These are phyloP conservation scores for Scheffersomyces cryptocercus DNA, from an alignment of 1,139 yeast species.

Conservation along the genomic window DNA sequence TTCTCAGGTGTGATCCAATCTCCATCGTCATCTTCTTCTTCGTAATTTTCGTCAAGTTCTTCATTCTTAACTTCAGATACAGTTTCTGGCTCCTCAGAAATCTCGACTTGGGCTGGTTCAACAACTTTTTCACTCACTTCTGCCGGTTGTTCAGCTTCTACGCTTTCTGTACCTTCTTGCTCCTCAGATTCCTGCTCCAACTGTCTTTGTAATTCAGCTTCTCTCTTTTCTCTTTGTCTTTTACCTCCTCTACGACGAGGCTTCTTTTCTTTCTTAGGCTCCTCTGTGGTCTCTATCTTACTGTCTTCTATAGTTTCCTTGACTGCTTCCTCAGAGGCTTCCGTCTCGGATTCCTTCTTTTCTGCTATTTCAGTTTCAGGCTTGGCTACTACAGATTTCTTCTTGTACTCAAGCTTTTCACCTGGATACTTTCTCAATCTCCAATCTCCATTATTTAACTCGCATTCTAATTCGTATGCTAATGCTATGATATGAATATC, in stretches of 20 bases:
- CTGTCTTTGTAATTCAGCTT: slow-evolving; percentile 30
- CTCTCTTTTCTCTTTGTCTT: slow-evolving; percentile 59
- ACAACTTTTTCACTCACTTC: slow-evolving; percentile 12
- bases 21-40: slow-evolving; percentile 73
- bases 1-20: slow-evolving; percentile 97
- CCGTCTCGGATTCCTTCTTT: slow-evolving; percentile 12
- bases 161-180: slow-evolving; percentile 7
- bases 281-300: slow-evolving; percentile 8
- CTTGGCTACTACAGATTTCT: slow-evolving; percentile 1
- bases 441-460: slow-evolving; percentile 66
- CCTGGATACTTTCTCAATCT: slow-evolving; percentile 76
- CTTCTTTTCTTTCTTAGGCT: slow-evolving; percentile 31
- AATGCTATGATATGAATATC: slow-evolving; percentile 92
- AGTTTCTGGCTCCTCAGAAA: slow-evolving; percentile 5
- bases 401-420: slow-evolving; percentile 36
- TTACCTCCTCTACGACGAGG: slow-evolving; percentile 64
- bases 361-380: slow-evolving; percentile 6
- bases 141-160: slow-evolving; percentile 5
- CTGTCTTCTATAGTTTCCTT: slow-evolving; percentile 7
- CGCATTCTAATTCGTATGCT: slow-evolving; percentile 82
- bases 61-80: slow-evolving; percentile 13
- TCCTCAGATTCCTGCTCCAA: slow-evolving; percentile 17
- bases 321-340: slow-evolving; percentile 5
- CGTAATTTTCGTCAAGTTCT: slow-evolving; percentile 44
- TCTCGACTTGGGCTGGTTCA: slow-evolving; percentile 3